Evolutionary conservation across 441 rosid species (phyloP), one percentile per base, ranked within the genome.

Genomic region (Erysimum cheiri): DNA sequence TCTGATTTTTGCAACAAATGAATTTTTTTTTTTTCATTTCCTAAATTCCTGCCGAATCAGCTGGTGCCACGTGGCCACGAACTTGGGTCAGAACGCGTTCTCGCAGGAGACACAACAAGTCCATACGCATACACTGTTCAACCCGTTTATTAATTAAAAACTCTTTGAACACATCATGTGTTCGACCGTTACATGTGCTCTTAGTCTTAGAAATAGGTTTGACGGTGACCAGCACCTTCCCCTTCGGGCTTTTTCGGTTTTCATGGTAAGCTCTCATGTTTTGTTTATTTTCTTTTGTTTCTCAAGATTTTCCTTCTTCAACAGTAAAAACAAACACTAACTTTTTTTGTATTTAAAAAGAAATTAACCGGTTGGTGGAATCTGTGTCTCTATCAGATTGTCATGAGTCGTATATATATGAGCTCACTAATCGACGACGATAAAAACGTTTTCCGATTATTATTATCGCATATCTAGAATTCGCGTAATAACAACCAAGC

Each of bases 301-400:
- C 50, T 44, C 54, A 2, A 29, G 41, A 0, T 44, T 26, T 15
- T 36, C 3, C 49, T 39, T 52, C 40, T 39, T 37, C 14, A 41
- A 15, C 13, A 29, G 53, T 39, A 26, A 28, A 29, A 29, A 5
- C 10, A 29, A 28, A 37, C 56, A 22, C n/a, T n/a, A 4, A 39
- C 6, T n/a, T 8, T 11, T 6, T 14, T 13, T 41, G 5, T 67
- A 19, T 55, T 43, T 0, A n/a, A 8, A n/a, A 2, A 46, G 14
- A 64, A 17, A 54, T 35, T 5, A 32, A 24, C n/a, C 14, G 22
- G n/a, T 46, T 47, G 48, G 29, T 46, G 57, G 65, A 69, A 47
- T 69, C 39, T 69, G 57, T 57, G 65, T 69, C 58, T 14, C 7
- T 46, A 58, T 69, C 57, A 44, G 13, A 36, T 69, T 58, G 29